Evolutionary conservation across 2,329 filamentous ascomycete genomes (phyloP).

Genomic region (Aspergillus ibericus): DNA sequence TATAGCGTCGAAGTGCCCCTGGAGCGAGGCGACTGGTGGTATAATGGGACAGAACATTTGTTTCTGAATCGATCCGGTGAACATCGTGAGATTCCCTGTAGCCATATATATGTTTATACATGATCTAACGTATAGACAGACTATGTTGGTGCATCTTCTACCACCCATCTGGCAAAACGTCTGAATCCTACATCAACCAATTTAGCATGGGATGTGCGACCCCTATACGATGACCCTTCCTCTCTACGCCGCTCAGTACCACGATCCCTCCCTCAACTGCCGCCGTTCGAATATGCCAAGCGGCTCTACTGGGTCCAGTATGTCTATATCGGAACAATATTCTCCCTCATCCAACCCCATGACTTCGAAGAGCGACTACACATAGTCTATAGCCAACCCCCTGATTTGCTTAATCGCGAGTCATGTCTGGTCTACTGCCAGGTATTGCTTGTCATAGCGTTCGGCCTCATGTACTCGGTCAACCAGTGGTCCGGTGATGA

Average conservation of each 20-base stretch:
- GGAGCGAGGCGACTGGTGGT: slow-evolving; percentile 44
- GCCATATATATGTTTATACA: neutral
- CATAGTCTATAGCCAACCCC: slow-evolving; percentile 46
- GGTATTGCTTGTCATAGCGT: slow-evolving; percentile 54
- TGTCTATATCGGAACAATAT: slow-evolving; percentile 59
- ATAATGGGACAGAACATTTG: slow-evolving; percentile 37
- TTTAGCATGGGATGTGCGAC: slow-evolving; percentile 38
- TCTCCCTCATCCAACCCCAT: slow-evolving; percentile 52
- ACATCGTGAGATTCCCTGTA: slow-evolving; percentile 26
- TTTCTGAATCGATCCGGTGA: slow-evolving; percentile 39
- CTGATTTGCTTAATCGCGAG: slow-evolving; percentile 47
- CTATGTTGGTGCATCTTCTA: slow-evolving; percentile 36
- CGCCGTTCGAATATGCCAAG: slow-evolving; percentile 53
- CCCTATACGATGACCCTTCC: slow-evolving; percentile 36
- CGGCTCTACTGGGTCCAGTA: slow-evolving; percentile 55
- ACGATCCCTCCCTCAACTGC: slow-evolving; percentile 42
- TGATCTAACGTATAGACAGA: slow-evolving; percentile 15
- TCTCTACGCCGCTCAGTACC: slow-evolving; percentile 30
- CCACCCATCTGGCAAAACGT: slow-evolving; percentile 38
- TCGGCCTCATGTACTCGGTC: slow-evolving; percentile 58
- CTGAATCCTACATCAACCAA: slow-evolving; percentile 35
- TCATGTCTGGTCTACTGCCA: slow-evolving; percentile 55
- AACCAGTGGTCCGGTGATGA: slow-evolving; percentile 57
- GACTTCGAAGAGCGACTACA: slow-evolving; percentile 50
- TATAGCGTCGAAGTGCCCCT: slow-evolving; percentile 20